Conservation (phyloP, 768 basidiomycete species). For the Baorangia bicolor region DNA sequence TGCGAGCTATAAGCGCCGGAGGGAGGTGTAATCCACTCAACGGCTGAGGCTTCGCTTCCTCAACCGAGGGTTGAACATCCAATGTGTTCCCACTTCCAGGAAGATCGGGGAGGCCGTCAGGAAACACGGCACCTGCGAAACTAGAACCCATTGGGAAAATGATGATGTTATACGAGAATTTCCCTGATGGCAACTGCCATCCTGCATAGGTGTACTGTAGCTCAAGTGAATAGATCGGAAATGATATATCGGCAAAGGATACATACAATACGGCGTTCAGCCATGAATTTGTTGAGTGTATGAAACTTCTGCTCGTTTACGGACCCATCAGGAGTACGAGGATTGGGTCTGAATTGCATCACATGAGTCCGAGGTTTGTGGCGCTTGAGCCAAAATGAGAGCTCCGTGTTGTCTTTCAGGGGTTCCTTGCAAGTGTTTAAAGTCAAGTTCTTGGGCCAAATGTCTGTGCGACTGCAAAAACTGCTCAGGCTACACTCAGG, state of each 20-base stretch:
- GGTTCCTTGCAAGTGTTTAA: slow-evolving; percentile 43
- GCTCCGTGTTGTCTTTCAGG: slow-evolving; percentile 37
- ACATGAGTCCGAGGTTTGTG: slow-evolving; percentile 35
- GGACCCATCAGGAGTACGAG: slow-evolving; percentile 34
- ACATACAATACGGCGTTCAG: slow-evolving; percentile 46
- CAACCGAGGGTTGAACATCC: slow-evolving; percentile 3
- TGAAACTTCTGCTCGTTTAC: slow-evolving; percentile 45
- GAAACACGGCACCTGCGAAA: slow-evolving; percentile 52
- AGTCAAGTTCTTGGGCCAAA: slow-evolving; percentile 50
- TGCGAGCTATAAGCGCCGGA: slow-evolving; percentile 13
- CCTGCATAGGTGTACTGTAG: slow-evolving; percentile 49
- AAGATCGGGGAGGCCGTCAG: slow-evolving; percentile 48
- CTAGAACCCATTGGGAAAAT: slow-evolving; percentile 40
- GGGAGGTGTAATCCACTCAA: neutral
- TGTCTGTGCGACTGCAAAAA: slow-evolving; percentile 44
- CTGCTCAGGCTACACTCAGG: neutral
- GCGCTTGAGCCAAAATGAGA: slow-evolving; percentile 49
- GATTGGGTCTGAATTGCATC: slow-evolving; percentile 39
- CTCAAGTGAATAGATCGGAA: neutral
- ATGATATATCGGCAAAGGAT: neutral
- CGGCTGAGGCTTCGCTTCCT: slow-evolving; percentile 5
- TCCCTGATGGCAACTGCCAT: slow-evolving; percentile 48
- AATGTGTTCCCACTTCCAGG: slow-evolving; percentile 25
- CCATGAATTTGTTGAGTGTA: slow-evolving; percentile 42
- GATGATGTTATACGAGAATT: slow-evolving; percentile 44